A percentile compares a stretch with the other conserved stretches of the same genome.
phyloP scores from a whole-genome alignment of 768 basidiomycete genomes.

The Mycena olivaceomarginata region DNA sequence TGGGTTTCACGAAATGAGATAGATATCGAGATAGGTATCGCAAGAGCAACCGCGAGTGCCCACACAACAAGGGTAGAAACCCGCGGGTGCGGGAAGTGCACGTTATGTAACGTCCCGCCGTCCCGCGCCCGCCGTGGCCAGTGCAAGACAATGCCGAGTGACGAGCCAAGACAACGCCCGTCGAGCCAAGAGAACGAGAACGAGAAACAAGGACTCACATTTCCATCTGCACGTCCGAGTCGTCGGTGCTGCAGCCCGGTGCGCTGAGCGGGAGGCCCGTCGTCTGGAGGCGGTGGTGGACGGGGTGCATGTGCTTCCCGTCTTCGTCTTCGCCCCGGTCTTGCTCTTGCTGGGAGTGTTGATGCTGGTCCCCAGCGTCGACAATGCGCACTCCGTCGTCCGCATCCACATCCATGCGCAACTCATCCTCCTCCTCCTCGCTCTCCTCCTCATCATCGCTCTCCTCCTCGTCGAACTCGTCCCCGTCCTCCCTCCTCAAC shows the following conservation, averaged over 20 bases:
- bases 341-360: constrained; percentile 33
- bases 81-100: too few relatives aligned
- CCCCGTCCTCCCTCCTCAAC: constrained; percentile 40
- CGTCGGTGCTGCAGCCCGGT: not conserved
- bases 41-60: too few relatives aligned
- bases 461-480: constrained; percentile 47
- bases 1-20: too few relatives aligned
- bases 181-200: not conserved
- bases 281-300: constrained; percentile 55
- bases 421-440: constrained; percentile 37
- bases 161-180: too few relatives aligned
- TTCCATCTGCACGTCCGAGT: constrained; percentile 24
- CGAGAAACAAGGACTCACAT: constrained; percentile 9
- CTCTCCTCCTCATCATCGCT: constrained; percentile 35
- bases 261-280: constrained; percentile 17
- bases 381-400: constrained; percentile 34
- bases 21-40: too few relatives aligned
- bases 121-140: too few relatives aligned
- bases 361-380: not conserved
- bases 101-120: too few relatives aligned
- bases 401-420: constrained; percentile 44
- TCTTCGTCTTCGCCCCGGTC: constrained; percentile 52
- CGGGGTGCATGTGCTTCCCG: constrained; percentile 75
- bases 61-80: too few relatives aligned
- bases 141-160: too few relatives aligned